Percentiles rank a stretch among this genome's conserved stretches.
Conservation (phyloP, 352 stramenopile species). For the Pythium grandisporangium region DNA sequence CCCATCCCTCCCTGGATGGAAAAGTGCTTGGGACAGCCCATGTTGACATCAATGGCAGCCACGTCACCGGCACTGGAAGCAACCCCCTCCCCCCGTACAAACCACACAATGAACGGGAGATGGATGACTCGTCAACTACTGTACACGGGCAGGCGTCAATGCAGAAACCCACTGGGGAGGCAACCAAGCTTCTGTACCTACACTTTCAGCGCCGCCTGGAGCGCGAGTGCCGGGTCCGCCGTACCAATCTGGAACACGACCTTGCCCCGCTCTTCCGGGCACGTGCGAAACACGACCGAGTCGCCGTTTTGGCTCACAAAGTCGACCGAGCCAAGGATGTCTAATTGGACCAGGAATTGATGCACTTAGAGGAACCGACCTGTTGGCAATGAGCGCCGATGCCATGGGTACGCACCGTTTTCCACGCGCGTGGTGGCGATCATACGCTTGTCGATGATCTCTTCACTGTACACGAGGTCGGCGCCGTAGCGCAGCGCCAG, state of each 20-base stretch:
- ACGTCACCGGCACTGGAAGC: conserved; percentile 66
- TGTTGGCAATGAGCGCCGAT: not conserved
- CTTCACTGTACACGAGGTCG: conserved; percentile 91
- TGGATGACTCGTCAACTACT: too few species aligned
- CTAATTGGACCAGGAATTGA: conserved; percentile 13
- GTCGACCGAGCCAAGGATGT: conserved; percentile 81
- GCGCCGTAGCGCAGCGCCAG: conserved; percentile 89
- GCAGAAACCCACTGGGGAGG: too few species aligned
- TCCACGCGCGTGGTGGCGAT: conserved; percentile 66
- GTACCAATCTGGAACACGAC: conserved; percentile 90
- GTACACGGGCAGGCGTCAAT: too few species aligned
- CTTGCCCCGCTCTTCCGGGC: conserved; percentile 60
- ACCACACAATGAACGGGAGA: too few species aligned
- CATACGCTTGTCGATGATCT: conserved; percentile 94
- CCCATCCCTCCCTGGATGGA: conserved; percentile 90
- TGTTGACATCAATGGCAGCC: conserved; percentile 90
- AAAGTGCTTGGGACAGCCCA: conserved; percentile 94
- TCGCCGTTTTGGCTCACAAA: conserved; percentile 83
- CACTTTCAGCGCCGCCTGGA: conserved; percentile 71
- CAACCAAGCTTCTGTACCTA: conserved; percentile 23
- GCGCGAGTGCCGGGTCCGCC: conserved; percentile 56
- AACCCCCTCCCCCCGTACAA: not conserved
- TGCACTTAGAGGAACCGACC: not conserved
- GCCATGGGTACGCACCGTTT: conserved; percentile 40
- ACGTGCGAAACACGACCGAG: conserved; percentile 85